Evolutionary conservation across 2,329 filamentous ascomycete species (phyloP), one percentile per base, ranked within the genome.

Genomic region (Monosporascus sp.): DNA sequence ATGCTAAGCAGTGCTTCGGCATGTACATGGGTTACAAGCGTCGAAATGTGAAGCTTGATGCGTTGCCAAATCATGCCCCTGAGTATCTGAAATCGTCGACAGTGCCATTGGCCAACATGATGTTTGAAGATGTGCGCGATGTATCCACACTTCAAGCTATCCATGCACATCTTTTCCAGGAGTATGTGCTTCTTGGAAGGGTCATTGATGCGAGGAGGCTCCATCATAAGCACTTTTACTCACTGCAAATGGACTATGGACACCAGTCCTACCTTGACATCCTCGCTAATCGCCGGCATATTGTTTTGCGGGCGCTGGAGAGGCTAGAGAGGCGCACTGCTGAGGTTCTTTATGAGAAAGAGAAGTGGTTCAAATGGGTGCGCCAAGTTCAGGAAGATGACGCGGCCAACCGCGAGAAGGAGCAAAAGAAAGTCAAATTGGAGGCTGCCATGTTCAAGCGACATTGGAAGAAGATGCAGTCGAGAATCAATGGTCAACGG

Each of bases 361-460:
- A 76, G 60, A 73, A 76, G 55, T 79, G 77, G 76, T 77, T 71
- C 57, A 63, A 66, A n/a, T 78, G 76, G 76, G 68, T 78, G 6
- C 66, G 70, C 16, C 57, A 73, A 52, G 70, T 68, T 37, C 75
- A 79, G 58, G 67, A 73, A 17, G 67, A 72, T 27, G 75, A 78
- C 61, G 76, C 78, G 51, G 62, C 63, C 24, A 68, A 61, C 5
- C 72, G 73, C 27, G 75, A 78, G 45, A 76, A 72, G 45, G 77
- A 79, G 60, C 73, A 73, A 46, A 75, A 73, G 63, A 78, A 77
- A 57, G 67, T 78, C 50, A 77, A 78, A 59, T 66, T 71, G 37
- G 76, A 79, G 58, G 72, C 75, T 3, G 69, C 72, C 17, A 62
- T 79, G 58, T 77, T 78, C 56, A 74, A 69, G 55, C 67, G 77